Base-by-base conservation (phyloP, 225 moss, liverwort and hornwort genomes). In the Marchantia paleacea region DNA sequence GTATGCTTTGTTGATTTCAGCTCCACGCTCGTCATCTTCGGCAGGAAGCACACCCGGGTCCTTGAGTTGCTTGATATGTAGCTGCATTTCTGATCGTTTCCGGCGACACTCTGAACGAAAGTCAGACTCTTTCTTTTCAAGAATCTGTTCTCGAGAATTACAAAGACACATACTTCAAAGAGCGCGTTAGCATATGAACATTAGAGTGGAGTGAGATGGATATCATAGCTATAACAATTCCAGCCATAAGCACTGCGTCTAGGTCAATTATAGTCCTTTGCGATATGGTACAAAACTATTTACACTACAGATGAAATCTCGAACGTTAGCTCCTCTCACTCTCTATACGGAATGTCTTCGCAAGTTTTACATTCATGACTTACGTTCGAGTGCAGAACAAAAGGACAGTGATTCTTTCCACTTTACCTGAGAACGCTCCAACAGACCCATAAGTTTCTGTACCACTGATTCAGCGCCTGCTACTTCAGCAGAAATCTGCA, bases 81-180 rank as follows among this genome's bases (percentile, higher is more conserved):
- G 80, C 70, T 90, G 82, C 81, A 95, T 83, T 84, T 95, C 93
- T 81, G 89, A 85, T 79, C 99, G 90, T 73, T 90, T 92, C 80
- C 82, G 85, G 52, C 89, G 88, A 89, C 99, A 99, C 55, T 91
- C 90, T 76, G 90, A 82, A 78, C 99, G 92, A 79, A 95, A 99
- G 20, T 89, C 88, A 75, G 75, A 88, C 81, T 93, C 95, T 89
- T 87, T 75, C 47, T 83, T 84, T 83, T 99, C 91, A 81, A 94
- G 84, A 52, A 81, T 87, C 97, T 99, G 93, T 77, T 63, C 55
- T 39, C 10, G 22, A 14, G 22, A 31, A 29, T 68, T 8, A 30
- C 68, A 6, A 24, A 62, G n/a, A 79, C 15, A 72, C 55, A 63
- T 52, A 13, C 67, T 65, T 74, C 79, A 47, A 24, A 48, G 68